A percentile compares a stretch with the other conserved stretches of the same genome.
These are phyloP conservation scores for Candida maris DNA, from an alignment of 805 yeast genomes.

Conservation along the genomic window DNA sequence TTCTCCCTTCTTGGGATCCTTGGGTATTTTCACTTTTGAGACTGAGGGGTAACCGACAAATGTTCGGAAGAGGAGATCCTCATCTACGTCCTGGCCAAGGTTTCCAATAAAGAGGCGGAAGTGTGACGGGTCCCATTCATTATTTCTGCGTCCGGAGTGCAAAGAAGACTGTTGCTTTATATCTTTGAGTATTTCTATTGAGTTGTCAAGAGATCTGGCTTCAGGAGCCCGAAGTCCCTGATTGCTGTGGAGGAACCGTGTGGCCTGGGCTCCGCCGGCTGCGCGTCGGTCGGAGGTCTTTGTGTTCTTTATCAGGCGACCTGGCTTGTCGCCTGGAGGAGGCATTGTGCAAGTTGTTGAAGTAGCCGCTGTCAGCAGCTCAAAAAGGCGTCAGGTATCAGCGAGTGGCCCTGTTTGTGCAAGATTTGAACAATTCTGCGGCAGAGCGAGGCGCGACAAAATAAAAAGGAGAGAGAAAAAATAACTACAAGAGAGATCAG, in stretches of 20 bases:
- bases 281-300: conserved; percentile 52
- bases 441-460: too few relatives aligned
- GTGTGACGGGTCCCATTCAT: conserved; percentile 67
- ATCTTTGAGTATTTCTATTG: conserved; percentile 19
- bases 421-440: too few relatives aligned
- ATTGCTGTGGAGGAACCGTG: conserved; percentile 37
- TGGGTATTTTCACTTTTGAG: conserved; percentile 57
- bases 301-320: conserved; percentile 14
- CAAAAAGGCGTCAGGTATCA: too few relatives aligned
- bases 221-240: conserved; percentile 21
- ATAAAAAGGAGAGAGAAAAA: too few relatives aligned
- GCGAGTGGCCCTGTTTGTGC: too few relatives aligned
- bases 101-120: conserved; percentile 75
- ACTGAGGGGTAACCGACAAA: conserved; percentile 52
- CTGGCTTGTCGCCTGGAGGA: conserved; percentile 2
- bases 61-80: conserved; percentile 50
- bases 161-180: conserved; percentile 9
- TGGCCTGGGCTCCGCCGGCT: conserved; percentile 51
- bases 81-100: conserved; percentile 63
- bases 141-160: conserved; percentile 45
- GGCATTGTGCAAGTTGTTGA: too few relatives aligned
- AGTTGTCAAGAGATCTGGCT: conserved; percentile 12
- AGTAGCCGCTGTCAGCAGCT: too few relatives aligned
- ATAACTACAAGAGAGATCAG: too few relatives aligned
- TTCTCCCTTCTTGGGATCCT: conserved; percentile 42